Evolutionary conservation across 805 yeast genomes (phyloP).

Genomic region (Ogataea corticis): DNA sequence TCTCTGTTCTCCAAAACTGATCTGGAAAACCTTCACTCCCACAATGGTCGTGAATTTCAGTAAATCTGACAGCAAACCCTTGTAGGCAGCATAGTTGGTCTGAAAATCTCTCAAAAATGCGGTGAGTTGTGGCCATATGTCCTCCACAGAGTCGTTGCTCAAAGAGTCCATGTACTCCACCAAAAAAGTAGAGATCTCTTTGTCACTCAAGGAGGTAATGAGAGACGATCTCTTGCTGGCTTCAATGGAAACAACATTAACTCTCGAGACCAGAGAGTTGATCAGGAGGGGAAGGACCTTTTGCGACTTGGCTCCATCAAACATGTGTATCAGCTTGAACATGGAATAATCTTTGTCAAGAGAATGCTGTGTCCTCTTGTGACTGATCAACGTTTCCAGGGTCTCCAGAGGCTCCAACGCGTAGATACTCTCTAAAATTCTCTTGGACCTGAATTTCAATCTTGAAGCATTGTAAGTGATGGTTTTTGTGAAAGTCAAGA

Average conservation of each 20-base stretch:
- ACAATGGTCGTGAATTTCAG: constrained; percentile 53
- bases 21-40: constrained; percentile 54
- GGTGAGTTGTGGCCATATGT: constrained; percentile 64
- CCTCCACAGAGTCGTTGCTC: constrained; percentile 77
- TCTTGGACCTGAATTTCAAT: constrained; percentile 68
- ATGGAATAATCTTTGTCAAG: constrained; percentile 33
- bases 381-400: constrained; percentile 59
- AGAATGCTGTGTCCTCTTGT: constrained; percentile 27
- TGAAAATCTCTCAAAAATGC: constrained; percentile 61
- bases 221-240: constrained; percentile 44
- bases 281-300: constrained; percentile 69
- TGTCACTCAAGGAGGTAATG: constrained; percentile 46
- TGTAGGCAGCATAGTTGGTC: constrained; percentile 48
- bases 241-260: constrained; percentile 35
- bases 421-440: constrained; percentile 62
- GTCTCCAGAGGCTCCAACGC: constrained; percentile 71
- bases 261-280: constrained; percentile 51
- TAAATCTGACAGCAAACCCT: constrained; percentile 50
- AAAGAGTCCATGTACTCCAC: constrained; percentile 61
- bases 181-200: constrained; percentile 51
- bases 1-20: constrained; percentile 63
- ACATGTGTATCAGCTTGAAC: constrained; percentile 66
- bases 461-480: constrained; percentile 51
- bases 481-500: constrained; percentile 34
- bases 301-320: constrained; percentile 84